Evolutionary conservation across 306 rosid genomes (phyloP), one percentile per base, ranked within the genome.

Genomic region (Begonia peltatifolia): DNA sequence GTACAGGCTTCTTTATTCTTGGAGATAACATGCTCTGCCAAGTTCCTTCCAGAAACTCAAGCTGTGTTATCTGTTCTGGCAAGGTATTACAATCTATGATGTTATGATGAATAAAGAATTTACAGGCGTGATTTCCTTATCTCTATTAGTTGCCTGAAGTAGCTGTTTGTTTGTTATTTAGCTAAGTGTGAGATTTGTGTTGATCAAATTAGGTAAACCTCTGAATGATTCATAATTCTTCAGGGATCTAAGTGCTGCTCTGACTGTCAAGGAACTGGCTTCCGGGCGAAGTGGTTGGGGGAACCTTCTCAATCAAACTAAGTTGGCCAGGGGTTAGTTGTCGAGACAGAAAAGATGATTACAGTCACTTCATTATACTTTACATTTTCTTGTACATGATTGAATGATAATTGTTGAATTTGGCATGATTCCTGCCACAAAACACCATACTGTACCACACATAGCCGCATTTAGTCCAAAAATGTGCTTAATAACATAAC

Each of bases 11-110:
- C 62, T 86, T 92, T 52, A 76, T 86, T 68, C 75, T 92, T 30
- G 99, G 99, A 2, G 94, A 86, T 65, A 75, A 83, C 56, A 83
- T 92, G 99, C 99, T 92, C n/a, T 86, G 95, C 63, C 93, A 86
- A 83, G 96, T 86, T 23, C 94, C 94, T 47, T 86, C 96, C 61
- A 86, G 76, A 75, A 86, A 80, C 79, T 76, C 82, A 16, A 78
- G 58, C 65, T 92, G 99, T 54, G 54, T 83, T 25, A 83, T 86
- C 56, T 86, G 99, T 69, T 8, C 78, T 11, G 96, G 99, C 58
- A 71, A 81, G 96, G 96, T 86, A 75, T 10, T 14, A 20, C 23
- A 20, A 20, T 20, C 4, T 3, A 62, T 25, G 7, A 52, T 41
- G 55, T 11, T 50, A 38, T 52, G 18, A 17, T 17, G 18, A 17